phyloP scores from a whole-genome alignment of 139 green algal genomes.

The Protoeuglena noctilucae region DNA sequence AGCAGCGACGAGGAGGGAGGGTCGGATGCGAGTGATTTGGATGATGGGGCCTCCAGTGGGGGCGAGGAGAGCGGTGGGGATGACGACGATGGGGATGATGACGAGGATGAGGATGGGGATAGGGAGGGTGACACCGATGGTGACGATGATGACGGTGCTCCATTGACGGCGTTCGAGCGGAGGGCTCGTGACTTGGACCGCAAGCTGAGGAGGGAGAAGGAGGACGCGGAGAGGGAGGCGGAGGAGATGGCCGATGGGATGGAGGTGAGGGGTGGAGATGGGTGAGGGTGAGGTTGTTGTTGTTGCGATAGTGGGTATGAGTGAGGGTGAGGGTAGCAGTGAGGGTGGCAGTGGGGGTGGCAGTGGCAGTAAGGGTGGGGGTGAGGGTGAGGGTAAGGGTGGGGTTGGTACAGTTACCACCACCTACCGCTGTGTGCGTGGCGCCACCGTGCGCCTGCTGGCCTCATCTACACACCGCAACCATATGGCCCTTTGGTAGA shows the following conservation, averaged over 20 bases:
- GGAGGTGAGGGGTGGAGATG: constrained; percentile 10
- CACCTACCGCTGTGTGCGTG: background rate
- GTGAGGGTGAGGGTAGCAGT: no score
- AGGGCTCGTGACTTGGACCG: background rate
- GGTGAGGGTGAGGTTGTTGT: constrained; percentile 13
- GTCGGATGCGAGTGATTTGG: no score
- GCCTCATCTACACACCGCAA: background rate
- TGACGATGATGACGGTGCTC: background rate
- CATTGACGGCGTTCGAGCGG: constrained; percentile 9
- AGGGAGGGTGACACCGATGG: background rate
- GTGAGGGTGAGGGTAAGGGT: background rate
- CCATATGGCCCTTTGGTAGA: background rate
- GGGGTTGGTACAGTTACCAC: background rate
- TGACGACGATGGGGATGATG: constrained; percentile 10
- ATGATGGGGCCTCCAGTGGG: no score
- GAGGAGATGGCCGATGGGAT: constrained; percentile 9
- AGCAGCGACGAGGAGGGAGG: no score
- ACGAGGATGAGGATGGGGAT: constrained; percentile 3
- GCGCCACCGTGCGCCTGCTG: background rate
- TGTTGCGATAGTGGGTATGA: constrained; percentile 6
- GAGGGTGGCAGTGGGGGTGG: no score
- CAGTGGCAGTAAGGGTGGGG: no score
- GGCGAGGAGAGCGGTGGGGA: constrained; percentile 2
- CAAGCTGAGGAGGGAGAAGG: constrained; percentile 6
- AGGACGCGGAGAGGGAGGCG: constrained; percentile 13